Base-by-base conservation (phyloP, 2,329 filamentous ascomycete genomes). In the Chaetomiaceae sp. region DNA sequence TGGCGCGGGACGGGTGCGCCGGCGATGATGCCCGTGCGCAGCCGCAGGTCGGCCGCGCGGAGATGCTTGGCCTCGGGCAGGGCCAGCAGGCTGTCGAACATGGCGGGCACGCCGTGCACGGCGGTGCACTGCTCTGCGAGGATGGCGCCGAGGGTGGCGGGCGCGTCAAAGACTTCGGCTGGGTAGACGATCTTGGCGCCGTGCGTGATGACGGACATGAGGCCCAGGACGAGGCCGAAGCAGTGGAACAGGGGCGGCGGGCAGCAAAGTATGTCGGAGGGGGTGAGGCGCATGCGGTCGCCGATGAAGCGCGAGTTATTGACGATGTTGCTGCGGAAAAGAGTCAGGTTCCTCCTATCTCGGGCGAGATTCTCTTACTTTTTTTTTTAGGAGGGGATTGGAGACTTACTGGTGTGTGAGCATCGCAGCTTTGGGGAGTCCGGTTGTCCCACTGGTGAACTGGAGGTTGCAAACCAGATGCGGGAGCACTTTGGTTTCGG, bases 231-330 rank as follows among this genome's bases (percentile, higher is more conserved):
- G 7, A 92, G 79, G 1, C 88, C 88, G 65, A 92, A 92, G 73
- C 87, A 92, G 73, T 94, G 89, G 74, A 94, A 94, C 3, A 94
- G 76, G 0, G 89, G 89, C 0, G 89, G 88, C 3, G 88, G 88
- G 66, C 89, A 94, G 73, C 88, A 92, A 10, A 94, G 75, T 7
- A 85, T 74, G 64, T 91, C 87, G 41, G 75, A 72, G 2, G 79
- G 71, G 0, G 80, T 83, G 14, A 92, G 75, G 5, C 80, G 76
- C 85, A 90, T 87, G 38, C 86, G 80, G 67, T 89, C 85, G 49
- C 86, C 87, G 45, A 86, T 85, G 70, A 86, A 86, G 27, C 83
- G 79, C 7, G 82, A 77, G 66, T 86, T 86, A 66, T 87, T 86
- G 54, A 82, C 73, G 60, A 82, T 71, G 61, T 80, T 81, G 62